A percentile compares a stretch with the other conserved stretches of the same genome.
Conservation (phyloP, 2,329 filamentous ascomycete genomes). For the Botrytis aclada region DNA sequence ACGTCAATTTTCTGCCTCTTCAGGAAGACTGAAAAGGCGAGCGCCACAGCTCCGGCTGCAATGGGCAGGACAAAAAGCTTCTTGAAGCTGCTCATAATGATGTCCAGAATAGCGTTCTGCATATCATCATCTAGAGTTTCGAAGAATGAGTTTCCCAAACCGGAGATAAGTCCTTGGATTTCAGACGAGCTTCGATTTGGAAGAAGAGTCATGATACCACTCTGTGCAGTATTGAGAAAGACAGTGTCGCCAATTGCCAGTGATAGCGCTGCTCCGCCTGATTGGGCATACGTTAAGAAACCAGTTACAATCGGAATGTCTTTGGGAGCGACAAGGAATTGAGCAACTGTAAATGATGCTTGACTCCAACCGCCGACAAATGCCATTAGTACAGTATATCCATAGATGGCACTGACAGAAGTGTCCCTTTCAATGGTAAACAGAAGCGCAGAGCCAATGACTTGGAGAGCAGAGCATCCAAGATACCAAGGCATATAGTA, state of each 20-base stretch:
- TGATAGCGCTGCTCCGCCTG: not conserved
- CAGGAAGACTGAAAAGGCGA: slow-evolving; percentile 31
- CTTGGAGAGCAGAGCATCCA: slow-evolving; percentile 14
- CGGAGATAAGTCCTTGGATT: slow-evolving; percentile 24
- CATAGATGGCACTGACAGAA: not conserved
- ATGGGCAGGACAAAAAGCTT: slow-evolving; percentile 34
- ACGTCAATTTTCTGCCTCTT: slow-evolving; percentile 28
- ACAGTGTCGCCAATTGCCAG: slow-evolving; percentile 1
- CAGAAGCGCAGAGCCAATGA: not conserved
- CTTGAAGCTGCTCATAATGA: slow-evolving; percentile 33
- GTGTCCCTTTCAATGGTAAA: not conserved
- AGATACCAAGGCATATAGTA: slow-evolving; percentile 43
- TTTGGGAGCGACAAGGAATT: not conserved
- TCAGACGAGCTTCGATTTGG: not conserved
- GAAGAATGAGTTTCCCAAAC: slow-evolving; percentile 18
- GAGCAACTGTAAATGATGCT: not conserved
- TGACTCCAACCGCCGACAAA: not conserved
- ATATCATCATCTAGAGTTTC: slow-evolving; percentile 12
- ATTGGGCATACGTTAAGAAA: not conserved
- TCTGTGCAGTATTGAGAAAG: not conserved
- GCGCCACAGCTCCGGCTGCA: slow-evolving; percentile 30
- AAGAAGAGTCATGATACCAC: not conserved
- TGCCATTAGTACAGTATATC: not conserved
- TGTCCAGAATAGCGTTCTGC: slow-evolving; percentile 27
- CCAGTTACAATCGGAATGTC: not conserved